Percentiles rank a stretch among this genome's conserved stretches.
Evolutionary conservation across 495 filamentous ascomycete species (phyloP).

Genomic region (Cercophora newfieldiana): DNA sequence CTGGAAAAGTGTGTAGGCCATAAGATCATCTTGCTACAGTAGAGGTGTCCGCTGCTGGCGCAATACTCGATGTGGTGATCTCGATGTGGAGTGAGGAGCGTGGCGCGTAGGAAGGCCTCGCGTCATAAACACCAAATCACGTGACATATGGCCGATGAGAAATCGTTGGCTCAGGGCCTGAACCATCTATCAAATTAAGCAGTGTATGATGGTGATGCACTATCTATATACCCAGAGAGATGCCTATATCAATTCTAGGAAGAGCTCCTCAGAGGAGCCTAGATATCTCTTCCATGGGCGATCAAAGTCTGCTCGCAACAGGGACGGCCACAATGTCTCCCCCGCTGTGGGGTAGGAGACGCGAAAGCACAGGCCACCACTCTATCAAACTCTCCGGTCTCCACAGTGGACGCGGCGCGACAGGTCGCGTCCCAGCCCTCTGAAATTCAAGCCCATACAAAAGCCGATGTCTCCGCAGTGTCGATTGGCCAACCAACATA

Average conservation of each 20-base stretch:
- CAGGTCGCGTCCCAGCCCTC: not conserved
- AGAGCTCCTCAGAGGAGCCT: no score
- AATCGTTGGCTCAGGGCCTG: no score
- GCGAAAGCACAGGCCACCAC: conserved; percentile 9
- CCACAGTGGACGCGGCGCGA: not conserved
- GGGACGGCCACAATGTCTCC: no score
- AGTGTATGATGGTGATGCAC: no score
- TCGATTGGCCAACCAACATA: not conserved
- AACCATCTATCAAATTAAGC: no score
- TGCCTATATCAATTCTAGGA: no score
- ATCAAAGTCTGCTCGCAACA: not conserved
- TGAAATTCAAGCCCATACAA: conserved; percentile 2
- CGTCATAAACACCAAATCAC: conserved; percentile 9
- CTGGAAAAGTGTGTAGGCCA: not conserved
- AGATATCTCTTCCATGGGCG: no score
- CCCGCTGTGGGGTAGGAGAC: not conserved
- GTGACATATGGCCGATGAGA: not conserved
- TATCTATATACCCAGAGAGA: no score
- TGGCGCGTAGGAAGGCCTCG: not conserved
- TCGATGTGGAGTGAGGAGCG: not conserved
- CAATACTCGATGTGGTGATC: not conserved
- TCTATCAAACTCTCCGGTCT: not conserved
- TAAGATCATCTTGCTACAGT: not conserved
- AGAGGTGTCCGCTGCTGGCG: not conserved
- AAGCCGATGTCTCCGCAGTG: not conserved